Base-by-base conservation (phyloP, 805 yeast species). In the Ogataea pini region DNA sequence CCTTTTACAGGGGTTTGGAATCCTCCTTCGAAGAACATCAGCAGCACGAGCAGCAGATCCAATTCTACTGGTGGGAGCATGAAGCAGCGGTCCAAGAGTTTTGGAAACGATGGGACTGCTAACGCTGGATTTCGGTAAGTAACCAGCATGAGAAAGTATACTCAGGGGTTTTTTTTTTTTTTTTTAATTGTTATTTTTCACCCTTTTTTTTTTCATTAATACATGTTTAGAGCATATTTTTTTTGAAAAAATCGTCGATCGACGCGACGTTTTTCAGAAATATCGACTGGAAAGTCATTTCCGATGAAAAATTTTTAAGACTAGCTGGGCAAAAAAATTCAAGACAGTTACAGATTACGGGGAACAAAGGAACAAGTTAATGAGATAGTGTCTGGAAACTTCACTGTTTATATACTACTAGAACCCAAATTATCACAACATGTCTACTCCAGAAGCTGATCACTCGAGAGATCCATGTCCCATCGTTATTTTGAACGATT, bases 391-490 rank as follows among this genome's bases (percentile, higher is more conserved):
- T 16, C 18, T 27, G 14, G 25, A 3, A 37, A 24, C 31, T 25
- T n/a, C 10, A 18, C 24, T 12, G 24, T 18, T 34, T 17, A 17
- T 10, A 34, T 10, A 33, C 3, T n/a, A 25, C 17, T 24, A 13
- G 16, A 14, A 18, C 24, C 41, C 34, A 27, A 42, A 31, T 32
- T 7, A 28, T 17, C 40, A 42, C 46, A 67, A 29, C 25, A 85
- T 86, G 91, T 86, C 95, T 40, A 62, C 68, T 34, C 62, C 69
- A 44, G 68, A 65, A 57, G 96, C 96, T 47, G 99, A 94, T 74
- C 98, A 94, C 72, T 83, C 96, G 37, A 88, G 98, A 82, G 99
- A 94, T 69, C 99, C 99, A 61, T 94, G 99, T 74, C 99, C 99
- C 48, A 79, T 92, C 58, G 97, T 94, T 50, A 89, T 94, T 58